Evolutionary conservation across 2,329 filamentous ascomycete species (phyloP).

Genomic region (Exophiala oligosperma): DNA sequence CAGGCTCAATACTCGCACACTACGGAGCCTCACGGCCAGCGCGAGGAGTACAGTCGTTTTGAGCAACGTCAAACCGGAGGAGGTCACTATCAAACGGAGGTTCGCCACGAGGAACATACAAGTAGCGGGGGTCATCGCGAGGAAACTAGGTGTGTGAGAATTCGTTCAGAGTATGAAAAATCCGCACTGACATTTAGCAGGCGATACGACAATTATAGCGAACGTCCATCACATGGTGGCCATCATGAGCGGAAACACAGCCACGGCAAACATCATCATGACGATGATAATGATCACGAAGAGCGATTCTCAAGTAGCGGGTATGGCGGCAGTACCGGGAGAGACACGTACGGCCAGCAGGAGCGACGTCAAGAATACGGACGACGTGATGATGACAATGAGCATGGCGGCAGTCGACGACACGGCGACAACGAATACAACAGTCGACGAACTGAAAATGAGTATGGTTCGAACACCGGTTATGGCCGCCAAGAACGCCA

Average conservation of each 20-base stretch:
- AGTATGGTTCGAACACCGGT: conserved; percentile 3
- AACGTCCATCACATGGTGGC: conserved; percentile 15
- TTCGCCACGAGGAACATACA: conserved; percentile 23
- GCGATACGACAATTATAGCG: conserved; percentile 23
- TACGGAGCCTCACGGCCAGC: conserved; percentile 10
- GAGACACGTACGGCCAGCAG: conserved; percentile 1
- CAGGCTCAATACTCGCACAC: conserved; percentile 43
- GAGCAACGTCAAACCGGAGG: conserved; percentile 20
- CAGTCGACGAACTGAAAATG: conserved; percentile 21
- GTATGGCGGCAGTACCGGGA: conserved; percentile 2
- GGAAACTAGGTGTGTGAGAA: conserved; percentile 19
- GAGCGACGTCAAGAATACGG: conserved; percentile 12
- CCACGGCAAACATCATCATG: conserved; percentile 6
- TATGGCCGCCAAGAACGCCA: conserved; percentile 3
- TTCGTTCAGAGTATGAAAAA: no score
- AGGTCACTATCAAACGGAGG: conserved; percentile 15
- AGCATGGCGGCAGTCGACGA: conserved; percentile 22
- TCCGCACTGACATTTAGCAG: not conserved
- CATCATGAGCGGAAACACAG: conserved; percentile 17
- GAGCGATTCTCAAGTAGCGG: conserved; percentile 6
- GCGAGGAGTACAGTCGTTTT: conserved; percentile 26
- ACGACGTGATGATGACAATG: conserved; percentile 20
- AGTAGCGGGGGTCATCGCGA: conserved; percentile 16
- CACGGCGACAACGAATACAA: conserved; percentile 22
- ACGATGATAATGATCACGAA: conserved; percentile 11